phyloP scores from a whole-genome alignment of 1,139 yeast species.

The Hansenula lynferdii region DNA sequence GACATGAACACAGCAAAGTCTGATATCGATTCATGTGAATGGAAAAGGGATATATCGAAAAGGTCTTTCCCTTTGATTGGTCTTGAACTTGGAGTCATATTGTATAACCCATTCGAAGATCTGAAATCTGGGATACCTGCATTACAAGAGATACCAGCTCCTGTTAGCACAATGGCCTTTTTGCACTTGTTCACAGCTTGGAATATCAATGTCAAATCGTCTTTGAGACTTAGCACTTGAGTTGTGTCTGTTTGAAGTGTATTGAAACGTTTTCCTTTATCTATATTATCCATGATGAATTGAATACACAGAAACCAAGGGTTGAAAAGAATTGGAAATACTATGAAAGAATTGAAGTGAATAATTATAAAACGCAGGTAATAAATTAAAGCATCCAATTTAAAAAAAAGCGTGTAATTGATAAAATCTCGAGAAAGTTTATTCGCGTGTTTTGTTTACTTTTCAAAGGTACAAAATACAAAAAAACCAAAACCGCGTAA shows the following conservation, averaged over 20 bases:
- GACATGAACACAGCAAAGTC: conserved; percentile 62
- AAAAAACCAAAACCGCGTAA: not conserved
- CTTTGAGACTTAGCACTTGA: not conserved
- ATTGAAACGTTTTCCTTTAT: too few relatives aligned
- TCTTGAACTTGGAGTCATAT: conserved; percentile 57
- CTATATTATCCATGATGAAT: too few relatives aligned
- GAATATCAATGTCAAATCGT: not conserved
- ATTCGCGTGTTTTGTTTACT: not conserved
- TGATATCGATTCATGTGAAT: conserved; percentile 52
- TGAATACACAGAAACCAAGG: too few relatives aligned
- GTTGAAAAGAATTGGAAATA: too few relatives aligned
- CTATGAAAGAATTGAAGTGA: too few relatives aligned
- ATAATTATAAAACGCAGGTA: too few relatives aligned
- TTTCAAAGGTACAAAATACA: not conserved
- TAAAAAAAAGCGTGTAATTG: too few relatives aligned
- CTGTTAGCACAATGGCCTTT: conserved; percentile 64
- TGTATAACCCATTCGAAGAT: conserved; percentile 78
- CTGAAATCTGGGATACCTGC: conserved; percentile 97
- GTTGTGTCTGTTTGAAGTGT: not conserved
- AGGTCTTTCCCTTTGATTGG: conserved; percentile 78
- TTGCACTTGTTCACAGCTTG: conserved; percentile 24
- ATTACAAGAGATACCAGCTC: conserved; percentile 94
- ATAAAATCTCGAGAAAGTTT: not conserved
- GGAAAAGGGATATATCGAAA: conserved; percentile 78
- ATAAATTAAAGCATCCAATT: too few relatives aligned